Conservation (phyloP, 169 alveolate species). For the Cryptosporidium ryanae region DNA sequence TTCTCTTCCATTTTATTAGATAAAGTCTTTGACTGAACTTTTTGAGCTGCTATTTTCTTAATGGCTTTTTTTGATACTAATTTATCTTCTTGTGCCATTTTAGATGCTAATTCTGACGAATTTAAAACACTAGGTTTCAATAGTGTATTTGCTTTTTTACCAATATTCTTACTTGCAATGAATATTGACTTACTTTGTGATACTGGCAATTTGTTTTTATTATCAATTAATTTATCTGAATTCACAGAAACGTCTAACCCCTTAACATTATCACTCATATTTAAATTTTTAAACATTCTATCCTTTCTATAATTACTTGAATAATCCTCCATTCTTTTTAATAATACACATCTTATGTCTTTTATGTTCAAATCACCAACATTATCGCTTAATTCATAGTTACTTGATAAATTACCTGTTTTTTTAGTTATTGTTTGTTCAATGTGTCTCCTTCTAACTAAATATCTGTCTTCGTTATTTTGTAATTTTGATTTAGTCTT, state of each 20-base stretch:
- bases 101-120: too few relatives aligned
- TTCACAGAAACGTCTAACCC: neutral
- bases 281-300: neutral
- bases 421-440: constrained; percentile 18
- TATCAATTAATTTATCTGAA: neutral
- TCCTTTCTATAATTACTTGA: neutral
- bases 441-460: constrained; percentile 8
- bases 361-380: constrained; percentile 6
- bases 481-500: constrained; percentile 11
- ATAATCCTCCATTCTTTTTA: constrained; percentile 18
- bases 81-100: too few relatives aligned
- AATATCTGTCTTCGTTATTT: constrained; percentile 11
- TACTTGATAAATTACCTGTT: constrained; percentile 11
- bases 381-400: neutral
- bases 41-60: too few relatives aligned
- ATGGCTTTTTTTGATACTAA: too few relatives aligned
- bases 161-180: neutral
- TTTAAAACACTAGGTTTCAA: neutral
- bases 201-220: neutral
- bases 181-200: neutral
- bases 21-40: too few relatives aligned
- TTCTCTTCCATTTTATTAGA: too few relatives aligned
- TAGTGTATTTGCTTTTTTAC: neutral
- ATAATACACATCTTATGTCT: constrained; percentile 18
- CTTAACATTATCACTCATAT: neutral